Base-by-base conservation (phyloP, 2,329 filamentous ascomycete genomes). In the Venturia aucupariae region DNA sequence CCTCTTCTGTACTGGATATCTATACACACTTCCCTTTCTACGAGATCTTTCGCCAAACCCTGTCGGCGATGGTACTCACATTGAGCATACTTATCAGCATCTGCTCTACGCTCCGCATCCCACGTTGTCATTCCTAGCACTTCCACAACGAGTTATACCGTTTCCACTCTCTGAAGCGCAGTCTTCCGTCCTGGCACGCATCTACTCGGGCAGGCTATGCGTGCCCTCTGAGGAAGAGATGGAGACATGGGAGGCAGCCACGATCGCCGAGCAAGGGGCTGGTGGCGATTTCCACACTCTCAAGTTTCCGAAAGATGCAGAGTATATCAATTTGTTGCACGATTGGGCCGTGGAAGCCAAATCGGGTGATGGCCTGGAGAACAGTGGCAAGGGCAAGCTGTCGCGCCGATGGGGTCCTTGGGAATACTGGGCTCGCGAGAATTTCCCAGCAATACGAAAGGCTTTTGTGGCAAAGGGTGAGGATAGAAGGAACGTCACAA, bases 1-100 rank as follows among this genome's bases (percentile, higher is more conserved):
- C 6, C 73, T 97, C 35, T 97, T 93, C 75, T 92, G 90, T 73
- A 97, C 93, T 0, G 93, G 93, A 0, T 97, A 95, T 71, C 84
- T 96, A 65, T 96, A 90, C 75, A 86, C 87, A 5, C 89, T 89
- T 65, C 91, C 92, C 0, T 97, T 96, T 71, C 72, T 87, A 0
- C 69, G 81, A 2, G 64, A 74, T 1, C 41, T 66, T 15, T 77
- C 83, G 1, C 79, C 84, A 0, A 72, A 90, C 3, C 61, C 54
- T 1, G 71, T 84, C 3, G 63, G 74, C 0, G 44, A 66, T 22
- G 92, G 92, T 0, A 82, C 82, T 41, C 83, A 89, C 35, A 86
- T 92, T 0, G 79, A 86, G 66, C 85, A 88, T 41, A 76, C 92
- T 3, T 96, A 92, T 73, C 81, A 90, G 68, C 91, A 97, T 70